Percentiles rank a stretch among this genome's conserved stretches.
Conservation (phyloP, 2,329 filamentous ascomycete genomes). For the Pseudogymnoascus sp. region DNA sequence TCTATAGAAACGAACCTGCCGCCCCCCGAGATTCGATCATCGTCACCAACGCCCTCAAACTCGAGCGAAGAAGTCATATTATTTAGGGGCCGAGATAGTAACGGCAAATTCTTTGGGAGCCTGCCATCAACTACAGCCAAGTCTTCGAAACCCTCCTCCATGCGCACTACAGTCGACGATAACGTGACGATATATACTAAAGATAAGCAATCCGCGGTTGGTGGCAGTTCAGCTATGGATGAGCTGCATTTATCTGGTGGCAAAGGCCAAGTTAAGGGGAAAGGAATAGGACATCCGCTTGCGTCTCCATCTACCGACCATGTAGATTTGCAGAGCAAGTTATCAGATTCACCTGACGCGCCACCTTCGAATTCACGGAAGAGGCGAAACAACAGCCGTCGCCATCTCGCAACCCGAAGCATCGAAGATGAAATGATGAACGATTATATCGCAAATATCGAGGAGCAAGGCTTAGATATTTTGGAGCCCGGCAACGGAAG, state of each 20-base stretch:
- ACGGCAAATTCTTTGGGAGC: constrained; percentile 2
- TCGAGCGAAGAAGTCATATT: constrained; percentile 69
- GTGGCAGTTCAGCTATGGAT: neutral
- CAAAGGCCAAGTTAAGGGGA: neutral
- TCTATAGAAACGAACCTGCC: constrained; percentile 26
- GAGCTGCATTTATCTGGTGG: neutral
- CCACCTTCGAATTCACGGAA: neutral
- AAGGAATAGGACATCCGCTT: neutral
- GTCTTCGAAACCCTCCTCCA: neutral
- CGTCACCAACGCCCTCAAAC: constrained; percentile 38
- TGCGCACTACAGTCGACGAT: constrained; percentile 1
- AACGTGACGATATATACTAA: neutral
- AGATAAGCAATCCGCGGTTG: neutral
- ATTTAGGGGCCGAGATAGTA: constrained; percentile 48
- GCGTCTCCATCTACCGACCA: neutral
- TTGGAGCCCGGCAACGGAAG: constrained; percentile 9
- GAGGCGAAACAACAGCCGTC: neutral
- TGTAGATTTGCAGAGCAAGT: neutral
- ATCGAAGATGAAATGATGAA: constrained; percentile 5
- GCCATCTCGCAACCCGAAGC: neutral
- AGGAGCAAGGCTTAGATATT: neutral
- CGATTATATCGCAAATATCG: constrained; percentile 5
- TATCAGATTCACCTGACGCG: neutral
- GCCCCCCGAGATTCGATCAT: constrained; percentile 24
- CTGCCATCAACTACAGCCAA: neutral